Evolutionary conservation across 257 asterid species (phyloP).

Genomic region (Solanum lignicaule): DNA sequence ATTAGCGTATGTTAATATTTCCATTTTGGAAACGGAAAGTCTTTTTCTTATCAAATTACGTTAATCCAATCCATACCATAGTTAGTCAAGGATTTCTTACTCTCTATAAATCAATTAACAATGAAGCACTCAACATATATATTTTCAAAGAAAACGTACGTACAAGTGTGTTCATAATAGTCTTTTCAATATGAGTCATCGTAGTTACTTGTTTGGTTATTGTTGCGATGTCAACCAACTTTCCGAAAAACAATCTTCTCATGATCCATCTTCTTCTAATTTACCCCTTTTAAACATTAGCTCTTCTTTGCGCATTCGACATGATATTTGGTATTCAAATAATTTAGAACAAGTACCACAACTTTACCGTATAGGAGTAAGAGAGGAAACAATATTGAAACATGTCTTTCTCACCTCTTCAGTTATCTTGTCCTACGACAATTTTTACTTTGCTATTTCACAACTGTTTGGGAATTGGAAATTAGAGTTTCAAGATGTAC

Average conservation of each 20-base stretch:
- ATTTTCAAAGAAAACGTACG: not conserved
- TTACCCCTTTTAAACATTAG: not conserved
- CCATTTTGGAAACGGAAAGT: not conserved
- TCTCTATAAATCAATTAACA: not conserved
- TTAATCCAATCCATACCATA: not conserved
- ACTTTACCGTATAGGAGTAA: not conserved
- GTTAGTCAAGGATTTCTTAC: not conserved
- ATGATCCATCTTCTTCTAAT: not conserved
- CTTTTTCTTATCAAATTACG: not conserved
- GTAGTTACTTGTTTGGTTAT: not conserved
- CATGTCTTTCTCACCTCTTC: not conserved
- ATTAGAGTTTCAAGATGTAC: not conserved
- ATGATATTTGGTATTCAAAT: not conserved
- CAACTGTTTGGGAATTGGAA: not conserved
- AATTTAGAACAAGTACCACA: not conserved
- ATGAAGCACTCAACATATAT: not conserved
- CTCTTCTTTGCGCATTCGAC: not conserved
- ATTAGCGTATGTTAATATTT: too few species aligned
- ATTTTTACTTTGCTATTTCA: not conserved
- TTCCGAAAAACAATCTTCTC: not conserved
- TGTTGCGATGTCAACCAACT: not conserved
- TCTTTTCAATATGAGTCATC: not conserved
- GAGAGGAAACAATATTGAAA: not conserved
- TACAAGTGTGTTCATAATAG: too few species aligned
- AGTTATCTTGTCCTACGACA: not conserved